These are phyloP conservation scores for Lepiota venenata DNA, from an alignment of 768 basidiomycete genomes.

Conservation along the genomic window DNA sequence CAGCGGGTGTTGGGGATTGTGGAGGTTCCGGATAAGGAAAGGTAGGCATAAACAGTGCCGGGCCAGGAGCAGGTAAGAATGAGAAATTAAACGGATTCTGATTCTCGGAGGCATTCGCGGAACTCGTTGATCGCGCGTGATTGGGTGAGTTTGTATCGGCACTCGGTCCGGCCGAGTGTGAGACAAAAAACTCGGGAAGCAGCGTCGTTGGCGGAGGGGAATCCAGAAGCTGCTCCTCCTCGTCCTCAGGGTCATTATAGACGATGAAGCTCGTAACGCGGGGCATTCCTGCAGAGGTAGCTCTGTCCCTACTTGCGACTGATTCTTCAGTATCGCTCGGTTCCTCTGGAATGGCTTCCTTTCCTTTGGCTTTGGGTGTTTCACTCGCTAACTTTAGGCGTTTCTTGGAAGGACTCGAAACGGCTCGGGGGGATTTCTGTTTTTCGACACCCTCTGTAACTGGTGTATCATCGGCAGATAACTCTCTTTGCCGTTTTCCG, in stretches of 20 bases:
- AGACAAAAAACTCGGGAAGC: slow-evolving; percentile 51
- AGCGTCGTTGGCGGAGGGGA: slow-evolving; percentile 48
- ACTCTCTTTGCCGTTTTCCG: slow-evolving; percentile 66
- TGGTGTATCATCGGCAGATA: slow-evolving; percentile 38
- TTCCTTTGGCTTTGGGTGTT: slow-evolving; percentile 2
- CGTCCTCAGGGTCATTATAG: slow-evolving; percentile 39
- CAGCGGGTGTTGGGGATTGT: slow-evolving; percentile 53
- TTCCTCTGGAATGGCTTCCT: background rate
- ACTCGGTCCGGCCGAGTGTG: slow-evolving; percentile 27
- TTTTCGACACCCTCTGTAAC: slow-evolving; percentile 42
- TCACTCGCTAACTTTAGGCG: slow-evolving; percentile 34
- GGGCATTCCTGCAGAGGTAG: slow-evolving; percentile 13
- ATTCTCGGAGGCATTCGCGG: slow-evolving; percentile 50
- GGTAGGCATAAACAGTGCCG: slow-evolving; percentile 38
- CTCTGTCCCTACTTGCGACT: background rate
- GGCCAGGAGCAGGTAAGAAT: slow-evolving; percentile 49
- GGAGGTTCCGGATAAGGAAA: slow-evolving; percentile 56
- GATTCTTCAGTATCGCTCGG: slow-evolving; percentile 18
- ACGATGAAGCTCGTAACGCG: slow-evolving; percentile 43
- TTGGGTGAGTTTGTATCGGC: slow-evolving; percentile 12
- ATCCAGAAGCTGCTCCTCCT: slow-evolving; percentile 31
- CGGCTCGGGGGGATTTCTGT: slow-evolving; percentile 31
- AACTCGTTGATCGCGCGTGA: slow-evolving; percentile 33
- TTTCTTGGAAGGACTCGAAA: slow-evolving; percentile 48
- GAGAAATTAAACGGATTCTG: slow-evolving; percentile 49